Base-by-base conservation (phyloP, 192 early-diverging fungal species). In the Linnemannia elongata region DNA sequence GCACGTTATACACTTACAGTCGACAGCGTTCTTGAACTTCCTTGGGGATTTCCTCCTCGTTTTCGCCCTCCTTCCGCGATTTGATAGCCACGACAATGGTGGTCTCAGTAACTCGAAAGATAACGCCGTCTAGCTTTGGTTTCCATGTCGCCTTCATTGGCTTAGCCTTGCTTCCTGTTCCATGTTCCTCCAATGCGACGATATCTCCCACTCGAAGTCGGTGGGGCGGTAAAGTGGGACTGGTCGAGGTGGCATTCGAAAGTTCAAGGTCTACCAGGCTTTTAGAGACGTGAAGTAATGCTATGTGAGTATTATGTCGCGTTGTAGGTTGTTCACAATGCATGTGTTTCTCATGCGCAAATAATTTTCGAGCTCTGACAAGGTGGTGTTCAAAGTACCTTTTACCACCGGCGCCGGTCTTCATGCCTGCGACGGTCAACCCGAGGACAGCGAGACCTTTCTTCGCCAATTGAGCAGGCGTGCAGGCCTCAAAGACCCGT, bases 401-500 rank as follows among this genome's bases (percentile, higher is more conserved):
- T 77, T 92, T 91, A 27, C 95, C 95, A 38, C 95, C 95, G 15
- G 94, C 82, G 24, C 94, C 96, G 0, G 94, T 94, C 72, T 93
- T 91, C 81, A 92, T 92, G 12, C 87, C 85, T 30, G 91, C 91
- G 30, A 95, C 90, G 20, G 89, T 92, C 36, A 96, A 83, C 3
- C 91, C 92, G 6, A 93, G 87, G 24, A 96, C 87, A 17, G 94
- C 94, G 9, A 93, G 83, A 3, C 94, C 94, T 39, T 91, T 90
- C 63, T 91, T 91, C 77, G 95, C 94, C 35, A 96, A 82, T 35
- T 95, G 90, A 30, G 92, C 86, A 20, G 94, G 89, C 7, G 92
- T 81, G 69, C 91, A 90, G 27, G 89, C 75, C 4, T 89, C 88
- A 78, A 92, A 83, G 39, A 92, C 55, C 10, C 81, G 74, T 4